phyloP scores from a whole-genome alignment of 192 early-diverging fungal genomes.

The Irineochytrium annulatum region DNA sequence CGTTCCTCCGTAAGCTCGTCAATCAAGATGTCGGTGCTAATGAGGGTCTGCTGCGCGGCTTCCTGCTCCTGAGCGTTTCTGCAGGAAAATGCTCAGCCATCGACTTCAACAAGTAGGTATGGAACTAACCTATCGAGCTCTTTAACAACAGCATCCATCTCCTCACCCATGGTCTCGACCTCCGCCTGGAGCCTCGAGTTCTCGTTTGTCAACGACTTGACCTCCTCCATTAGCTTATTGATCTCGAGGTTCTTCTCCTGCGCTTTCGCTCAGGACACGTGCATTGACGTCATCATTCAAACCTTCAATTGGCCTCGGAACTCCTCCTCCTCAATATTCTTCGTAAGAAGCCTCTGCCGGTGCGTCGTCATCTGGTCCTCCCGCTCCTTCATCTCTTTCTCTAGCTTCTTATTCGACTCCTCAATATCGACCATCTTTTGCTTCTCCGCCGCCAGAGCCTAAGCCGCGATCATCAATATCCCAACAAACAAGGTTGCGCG shows the following conservation, averaged over 20 bases:
- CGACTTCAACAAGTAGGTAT: neutral
- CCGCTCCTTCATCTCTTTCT: constrained; percentile 39
- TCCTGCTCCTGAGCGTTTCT: constrained; percentile 38
- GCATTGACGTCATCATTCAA: neutral
- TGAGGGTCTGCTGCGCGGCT: constrained; percentile 22
- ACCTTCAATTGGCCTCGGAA: constrained; percentile 38
- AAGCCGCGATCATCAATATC: neutral
- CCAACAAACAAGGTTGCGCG: neutral
- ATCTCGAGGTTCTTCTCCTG: constrained; percentile 51
- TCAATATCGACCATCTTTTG: constrained; percentile 14
- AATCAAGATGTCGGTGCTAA: constrained; percentile 30
- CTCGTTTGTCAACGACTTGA: constrained; percentile 37
- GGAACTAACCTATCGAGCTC: constrained; percentile 48
- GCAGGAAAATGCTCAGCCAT: neutral
- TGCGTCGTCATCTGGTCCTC: constrained; percentile 40
- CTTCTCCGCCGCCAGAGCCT: constrained; percentile 34
- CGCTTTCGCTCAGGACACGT: neutral
- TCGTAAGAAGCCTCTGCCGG: constrained; percentile 34
- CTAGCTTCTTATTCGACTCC: constrained; percentile 31
- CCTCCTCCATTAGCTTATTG: constrained; percentile 40
- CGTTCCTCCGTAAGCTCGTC: constrained; percentile 43
- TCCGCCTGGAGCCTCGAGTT: constrained; percentile 35
- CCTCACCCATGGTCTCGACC: constrained; percentile 40
- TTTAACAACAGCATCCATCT: constrained; percentile 46
- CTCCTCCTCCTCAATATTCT: constrained; percentile 43